phyloP scores from a whole-genome alignment of 129 eudicot species.

The Lactuca saligna region DNA sequence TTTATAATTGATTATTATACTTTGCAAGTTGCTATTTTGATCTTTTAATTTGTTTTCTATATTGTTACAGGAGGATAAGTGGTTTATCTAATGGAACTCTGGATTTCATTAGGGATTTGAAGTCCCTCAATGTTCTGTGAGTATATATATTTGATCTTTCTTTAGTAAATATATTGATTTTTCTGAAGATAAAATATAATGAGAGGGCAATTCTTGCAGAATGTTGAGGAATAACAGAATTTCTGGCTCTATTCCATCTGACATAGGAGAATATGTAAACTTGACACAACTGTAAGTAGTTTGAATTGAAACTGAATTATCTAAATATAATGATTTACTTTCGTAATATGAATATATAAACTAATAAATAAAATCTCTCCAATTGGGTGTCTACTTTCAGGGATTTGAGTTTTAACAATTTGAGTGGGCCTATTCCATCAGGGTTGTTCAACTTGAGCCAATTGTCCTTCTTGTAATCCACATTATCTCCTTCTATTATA shows the following conservation, averaged over 20 bases:
- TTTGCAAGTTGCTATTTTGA: constrained; percentile 6
- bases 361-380: not conserved
- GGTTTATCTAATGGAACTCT: constrained; percentile 79
- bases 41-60: not conserved
- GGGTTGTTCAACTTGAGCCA: constrained; percentile 53
- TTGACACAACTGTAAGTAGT: constrained; percentile 60
- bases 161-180: not conserved
- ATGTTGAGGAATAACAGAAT: constrained; percentile 62
- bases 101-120: constrained; percentile 54
- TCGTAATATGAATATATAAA: not conserved
- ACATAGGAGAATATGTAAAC: constrained; percentile 47
- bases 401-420: constrained; percentile 87
- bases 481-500: constrained; percentile 11
- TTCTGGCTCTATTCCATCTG: constrained; percentile 65
- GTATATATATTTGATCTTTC: constrained; percentile 19
- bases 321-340: not conserved
- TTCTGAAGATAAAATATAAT: constrained; percentile 1
- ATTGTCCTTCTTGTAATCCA: constrained; percentile 55
- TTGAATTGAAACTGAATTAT: not conserved
- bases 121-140: constrained; percentile 52
- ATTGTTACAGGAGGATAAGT: constrained; percentile 64
- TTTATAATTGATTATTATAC: not conserved
- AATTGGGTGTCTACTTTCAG: constrained; percentile 35
- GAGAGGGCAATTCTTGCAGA: constrained; percentile 35
- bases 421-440: constrained; percentile 62